Percentiles rank a stretch among this genome's conserved stretches.
phyloP scores from a whole-genome alignment of 768 basidiomycete genomes.

The Psilocybe sp. region DNA sequence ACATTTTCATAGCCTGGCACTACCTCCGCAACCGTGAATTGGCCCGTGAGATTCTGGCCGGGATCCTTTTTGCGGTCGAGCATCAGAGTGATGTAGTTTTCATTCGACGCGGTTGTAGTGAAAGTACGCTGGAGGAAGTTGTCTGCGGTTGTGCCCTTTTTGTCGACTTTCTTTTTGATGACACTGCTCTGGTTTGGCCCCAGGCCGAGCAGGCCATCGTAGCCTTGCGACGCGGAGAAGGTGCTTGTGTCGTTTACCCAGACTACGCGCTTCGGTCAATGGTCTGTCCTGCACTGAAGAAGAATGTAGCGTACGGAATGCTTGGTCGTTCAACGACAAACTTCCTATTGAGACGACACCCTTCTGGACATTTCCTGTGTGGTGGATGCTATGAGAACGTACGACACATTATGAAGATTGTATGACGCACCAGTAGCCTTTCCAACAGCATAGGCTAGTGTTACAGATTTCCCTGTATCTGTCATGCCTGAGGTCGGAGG shows the following conservation, averaged over 20 bases:
- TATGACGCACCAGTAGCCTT: conserved; percentile 48
- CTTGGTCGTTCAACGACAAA: conserved; percentile 59
- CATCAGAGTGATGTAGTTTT: conserved; percentile 68
- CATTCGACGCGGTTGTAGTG: conserved; percentile 46
- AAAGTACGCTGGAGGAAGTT: conserved; percentile 67
- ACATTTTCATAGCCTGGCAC: conserved; percentile 63
- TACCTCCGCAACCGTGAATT: conserved; percentile 67
- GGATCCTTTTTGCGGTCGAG: conserved; percentile 62
- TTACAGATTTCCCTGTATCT: conserved; percentile 54
- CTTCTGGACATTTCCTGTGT: conserved; percentile 52
- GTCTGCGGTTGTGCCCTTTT: conserved; percentile 42
- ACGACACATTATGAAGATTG: neutral
- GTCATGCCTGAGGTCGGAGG: conserved; percentile 40
- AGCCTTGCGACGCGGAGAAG: conserved; percentile 62
- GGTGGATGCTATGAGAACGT: neutral
- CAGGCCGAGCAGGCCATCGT: conserved; percentile 71
- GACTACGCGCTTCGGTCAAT: conserved; percentile 35
- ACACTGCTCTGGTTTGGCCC: conserved; percentile 75
- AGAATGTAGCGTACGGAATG: conserved; percentile 49
- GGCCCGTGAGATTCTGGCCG: conserved; percentile 48
- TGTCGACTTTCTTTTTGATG: conserved; percentile 50
- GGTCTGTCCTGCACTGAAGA: conserved; percentile 4
- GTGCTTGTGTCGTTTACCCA: conserved; percentile 59
- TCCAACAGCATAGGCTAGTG: conserved; percentile 69
- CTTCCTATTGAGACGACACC: conserved; percentile 53